phyloP scores from a whole-genome alignment of 257 asterid genomes.

The Hygrophila difformis region DNA sequence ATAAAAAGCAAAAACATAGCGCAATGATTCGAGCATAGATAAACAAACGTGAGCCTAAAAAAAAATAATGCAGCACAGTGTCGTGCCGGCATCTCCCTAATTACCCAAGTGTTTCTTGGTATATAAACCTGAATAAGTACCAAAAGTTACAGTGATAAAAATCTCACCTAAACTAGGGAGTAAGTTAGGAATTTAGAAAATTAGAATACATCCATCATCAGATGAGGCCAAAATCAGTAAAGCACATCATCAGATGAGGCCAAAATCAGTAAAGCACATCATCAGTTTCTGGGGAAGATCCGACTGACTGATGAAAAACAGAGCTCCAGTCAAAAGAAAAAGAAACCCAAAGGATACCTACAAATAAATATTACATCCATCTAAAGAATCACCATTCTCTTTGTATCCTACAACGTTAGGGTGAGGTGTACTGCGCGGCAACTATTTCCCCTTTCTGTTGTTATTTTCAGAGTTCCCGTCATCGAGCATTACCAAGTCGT shows the following conservation, averaged over 20 bases:
- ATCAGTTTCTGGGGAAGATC: conserved; percentile 6
- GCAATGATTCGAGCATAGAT: no score
- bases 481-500: conserved; percentile 34
- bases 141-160: conserved; percentile 25
- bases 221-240: conserved; percentile 19
- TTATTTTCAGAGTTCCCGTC: conserved; percentile 27
- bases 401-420: conserved; percentile 38
- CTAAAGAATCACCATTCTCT: conserved; percentile 34
- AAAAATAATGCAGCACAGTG: no score
- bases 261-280: conserved; percentile 21
- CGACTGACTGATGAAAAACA: no score
- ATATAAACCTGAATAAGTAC: conserved; percentile 8
- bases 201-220: conserved; percentile 8
- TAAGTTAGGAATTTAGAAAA: no score
- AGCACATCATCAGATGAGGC: conserved; percentile 7
- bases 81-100: no score
- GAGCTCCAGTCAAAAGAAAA: conserved; percentile 32
- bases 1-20: no score
- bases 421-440: conserved; percentile 18
- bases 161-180: conserved; percentile 20
- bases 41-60: no score
- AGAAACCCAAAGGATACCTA: conserved; percentile 19
- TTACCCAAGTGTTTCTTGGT: conserved; percentile 2
- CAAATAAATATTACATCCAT: conserved; percentile 22
- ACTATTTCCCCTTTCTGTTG: conserved; percentile 41